phyloP scores from a whole-genome alignment of 2,329 filamentous ascomycete species.

The Beauveria asiatica region DNA sequence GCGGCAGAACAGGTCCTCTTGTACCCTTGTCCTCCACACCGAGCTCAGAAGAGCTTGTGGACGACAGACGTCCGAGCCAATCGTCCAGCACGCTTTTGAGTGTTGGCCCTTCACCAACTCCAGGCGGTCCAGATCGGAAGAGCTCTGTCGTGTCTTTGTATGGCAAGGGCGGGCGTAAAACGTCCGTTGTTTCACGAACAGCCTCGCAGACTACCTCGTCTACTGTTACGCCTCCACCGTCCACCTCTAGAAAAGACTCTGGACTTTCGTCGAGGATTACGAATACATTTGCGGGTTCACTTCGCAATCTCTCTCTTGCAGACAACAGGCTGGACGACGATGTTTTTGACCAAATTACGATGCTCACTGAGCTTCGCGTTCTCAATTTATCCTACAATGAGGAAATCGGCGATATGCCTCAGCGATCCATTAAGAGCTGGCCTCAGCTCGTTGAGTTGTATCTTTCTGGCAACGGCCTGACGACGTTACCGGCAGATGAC shows the following conservation, averaged over 20 bases:
- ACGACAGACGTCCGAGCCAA: slow-evolving; percentile 71
- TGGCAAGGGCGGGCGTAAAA: slow-evolving; percentile 72
- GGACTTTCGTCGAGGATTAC: slow-evolving; percentile 69
- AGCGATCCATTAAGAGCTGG: slow-evolving; percentile 81
- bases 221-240: slow-evolving; percentile 41
- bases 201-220: slow-evolving; percentile 37
- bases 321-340: slow-evolving; percentile 94
- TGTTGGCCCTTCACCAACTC: slow-evolving; percentile 60
- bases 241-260: slow-evolving; percentile 72
- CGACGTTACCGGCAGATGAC: slow-evolving; percentile 85
- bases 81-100: slow-evolving; percentile 68
- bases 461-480: slow-evolving; percentile 88
- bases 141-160: slow-evolving; percentile 76
- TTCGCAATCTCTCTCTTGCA: slow-evolving; percentile 78
- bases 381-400: slow-evolving; percentile 95
- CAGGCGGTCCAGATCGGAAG: slow-evolving; percentile 57
- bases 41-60: slow-evolving; percentile 69
- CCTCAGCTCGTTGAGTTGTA: slow-evolving; percentile 86
- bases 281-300: slow-evolving; percentile 79
- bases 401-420: slow-evolving; percentile 77
- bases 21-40: slow-evolving; percentile 49
- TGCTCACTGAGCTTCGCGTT: slow-evolving; percentile 74
- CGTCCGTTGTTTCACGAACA: slow-evolving; percentile 67
- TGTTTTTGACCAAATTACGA: slow-evolving; percentile 82
- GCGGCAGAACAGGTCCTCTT: slow-evolving; percentile 32